phyloP scores from a whole-genome alignment of 345 rosid species.

The Punica granatum region DNA sequence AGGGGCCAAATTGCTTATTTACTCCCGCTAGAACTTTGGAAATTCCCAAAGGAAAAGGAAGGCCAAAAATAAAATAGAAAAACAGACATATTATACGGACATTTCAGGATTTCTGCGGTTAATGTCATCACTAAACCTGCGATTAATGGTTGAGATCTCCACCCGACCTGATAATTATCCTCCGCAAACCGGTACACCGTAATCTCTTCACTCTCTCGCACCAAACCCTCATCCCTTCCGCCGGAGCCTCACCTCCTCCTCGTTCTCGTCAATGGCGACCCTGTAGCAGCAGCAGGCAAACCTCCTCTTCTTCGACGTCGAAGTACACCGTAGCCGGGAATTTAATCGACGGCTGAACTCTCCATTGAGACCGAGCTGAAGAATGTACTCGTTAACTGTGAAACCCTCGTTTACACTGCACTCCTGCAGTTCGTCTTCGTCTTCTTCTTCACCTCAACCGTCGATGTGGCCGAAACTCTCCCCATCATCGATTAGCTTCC shows the following conservation, averaged over 20 bases:
- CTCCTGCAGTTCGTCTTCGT: conserved; percentile 18
- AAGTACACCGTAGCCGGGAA: not conserved
- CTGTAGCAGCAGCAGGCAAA: not conserved
- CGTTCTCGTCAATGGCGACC: conserved; percentile 1
- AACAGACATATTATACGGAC: no score
- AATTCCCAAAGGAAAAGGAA: no score
- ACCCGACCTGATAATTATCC: no score
- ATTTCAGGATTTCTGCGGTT: no score
- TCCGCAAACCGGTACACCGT: not conserved
- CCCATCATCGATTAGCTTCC: conserved; percentile 30
- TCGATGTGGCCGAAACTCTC: conserved; percentile 19
- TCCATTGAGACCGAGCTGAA: not conserved
- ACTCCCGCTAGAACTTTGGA: no score
- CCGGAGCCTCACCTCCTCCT: not conserved
- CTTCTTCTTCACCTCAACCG: conserved; percentile 16
- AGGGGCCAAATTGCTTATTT: no score
- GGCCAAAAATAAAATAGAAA: no score
- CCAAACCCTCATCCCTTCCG: conserved; percentile 1
- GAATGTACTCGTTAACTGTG: not conserved
- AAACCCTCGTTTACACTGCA: not conserved
- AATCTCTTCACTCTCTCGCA: not conserved
- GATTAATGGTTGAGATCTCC: no score
- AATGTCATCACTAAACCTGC: no score
- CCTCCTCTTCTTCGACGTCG: not conserved
- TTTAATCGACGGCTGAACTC: not conserved